Evolutionary conservation across 2,329 filamentous ascomycete genomes (phyloP).

Genomic region (Sclerotinia nivalis): DNA sequence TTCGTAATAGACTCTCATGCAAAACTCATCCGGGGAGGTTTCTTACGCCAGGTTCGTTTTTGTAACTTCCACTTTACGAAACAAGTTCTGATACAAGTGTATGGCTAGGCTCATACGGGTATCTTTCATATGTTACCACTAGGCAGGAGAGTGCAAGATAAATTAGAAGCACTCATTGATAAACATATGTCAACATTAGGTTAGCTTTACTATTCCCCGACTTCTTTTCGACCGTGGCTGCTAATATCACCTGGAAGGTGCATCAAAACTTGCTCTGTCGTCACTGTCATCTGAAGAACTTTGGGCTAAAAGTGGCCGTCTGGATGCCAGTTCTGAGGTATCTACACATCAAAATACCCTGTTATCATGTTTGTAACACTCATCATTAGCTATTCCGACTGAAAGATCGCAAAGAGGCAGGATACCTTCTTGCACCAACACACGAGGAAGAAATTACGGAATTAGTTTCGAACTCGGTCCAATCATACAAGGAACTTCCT

Average conservation of each 20-base stretch:
- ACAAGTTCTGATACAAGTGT: neutral
- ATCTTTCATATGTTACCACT: constrained; percentile 91
- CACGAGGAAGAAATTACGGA: constrained; percentile 96
- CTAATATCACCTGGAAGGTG: constrained; percentile 50
- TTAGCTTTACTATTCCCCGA: constrained; percentile 41
- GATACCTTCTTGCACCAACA: constrained; percentile 82
- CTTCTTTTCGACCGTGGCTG: neutral
- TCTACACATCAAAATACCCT: constrained; percentile 16
- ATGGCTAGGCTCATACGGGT: constrained; percentile 73
- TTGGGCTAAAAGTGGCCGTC: constrained; percentile 80
- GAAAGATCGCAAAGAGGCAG: constrained; percentile 71
- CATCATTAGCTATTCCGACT: constrained; percentile 72
- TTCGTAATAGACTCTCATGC: constrained; percentile 58
- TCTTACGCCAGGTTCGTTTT: constrained; percentile 64
- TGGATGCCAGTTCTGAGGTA: constrained; percentile 76
- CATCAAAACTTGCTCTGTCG: constrained; percentile 79
- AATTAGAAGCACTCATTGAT: constrained; percentile 82
- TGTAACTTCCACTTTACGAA: neutral
- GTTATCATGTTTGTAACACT: constrained; percentile 23
- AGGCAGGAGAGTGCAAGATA: constrained; percentile 82
- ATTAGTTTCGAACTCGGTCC: constrained; percentile 69
- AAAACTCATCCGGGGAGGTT: constrained; percentile 70
- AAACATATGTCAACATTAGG: constrained; percentile 81
- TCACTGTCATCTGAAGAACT: constrained; percentile 81
- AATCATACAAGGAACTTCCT: constrained; percentile 84